phyloP scores from a whole-genome alignment of 2,329 filamentous ascomycete species.

The Exophiala dermatitidis region DNA sequence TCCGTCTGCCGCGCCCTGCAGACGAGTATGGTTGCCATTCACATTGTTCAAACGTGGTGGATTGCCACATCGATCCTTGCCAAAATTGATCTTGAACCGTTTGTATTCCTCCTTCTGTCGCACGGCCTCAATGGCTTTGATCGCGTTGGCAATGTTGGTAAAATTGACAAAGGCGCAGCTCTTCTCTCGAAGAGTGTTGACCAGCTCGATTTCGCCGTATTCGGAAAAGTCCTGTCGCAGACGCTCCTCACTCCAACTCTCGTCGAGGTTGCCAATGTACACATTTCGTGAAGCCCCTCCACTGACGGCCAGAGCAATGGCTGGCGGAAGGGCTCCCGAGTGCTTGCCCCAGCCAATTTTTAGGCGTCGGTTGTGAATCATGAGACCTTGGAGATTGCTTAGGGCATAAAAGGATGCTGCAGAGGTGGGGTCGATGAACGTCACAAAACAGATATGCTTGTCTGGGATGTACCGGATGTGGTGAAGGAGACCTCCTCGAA shows the following conservation, averaged over 20 bases:
- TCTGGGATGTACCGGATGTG: constrained; percentile 99
- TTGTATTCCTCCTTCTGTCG: constrained; percentile 93
- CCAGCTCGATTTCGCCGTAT: constrained; percentile 94
- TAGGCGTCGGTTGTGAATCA: constrained; percentile 96
- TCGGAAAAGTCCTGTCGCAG: constrained; percentile 94
- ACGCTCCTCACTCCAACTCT: constrained; percentile 94
- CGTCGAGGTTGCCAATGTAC: constrained; percentile 94
- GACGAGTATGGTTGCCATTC: constrained; percentile 59
- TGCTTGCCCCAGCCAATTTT: constrained; percentile 99
- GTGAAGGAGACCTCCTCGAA: constrained; percentile 87
- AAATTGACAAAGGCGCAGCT: constrained; percentile 99
- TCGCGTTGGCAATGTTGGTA: constrained; percentile 98
- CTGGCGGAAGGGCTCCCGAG: constrained; percentile 88
- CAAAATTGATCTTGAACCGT: constrained; percentile 99
- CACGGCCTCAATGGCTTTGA: constrained; percentile 97
- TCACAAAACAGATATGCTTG: constrained; percentile 99
- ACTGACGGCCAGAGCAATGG: constrained; percentile 90
- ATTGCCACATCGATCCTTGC: constrained; percentile 96
- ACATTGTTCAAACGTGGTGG: constrained; percentile 67
- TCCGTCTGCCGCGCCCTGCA: constrained; percentile 46
- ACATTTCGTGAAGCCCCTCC: constrained; percentile 97
- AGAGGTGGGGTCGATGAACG: constrained; percentile 96
- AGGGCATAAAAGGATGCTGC: constrained; percentile 96
- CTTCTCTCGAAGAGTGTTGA: constrained; percentile 95
- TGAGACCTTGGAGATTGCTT: constrained; percentile 93